Evolutionary conservation across 352 stramenopile species (phyloP).

Genomic region (Phytophthora vignae): DNA sequence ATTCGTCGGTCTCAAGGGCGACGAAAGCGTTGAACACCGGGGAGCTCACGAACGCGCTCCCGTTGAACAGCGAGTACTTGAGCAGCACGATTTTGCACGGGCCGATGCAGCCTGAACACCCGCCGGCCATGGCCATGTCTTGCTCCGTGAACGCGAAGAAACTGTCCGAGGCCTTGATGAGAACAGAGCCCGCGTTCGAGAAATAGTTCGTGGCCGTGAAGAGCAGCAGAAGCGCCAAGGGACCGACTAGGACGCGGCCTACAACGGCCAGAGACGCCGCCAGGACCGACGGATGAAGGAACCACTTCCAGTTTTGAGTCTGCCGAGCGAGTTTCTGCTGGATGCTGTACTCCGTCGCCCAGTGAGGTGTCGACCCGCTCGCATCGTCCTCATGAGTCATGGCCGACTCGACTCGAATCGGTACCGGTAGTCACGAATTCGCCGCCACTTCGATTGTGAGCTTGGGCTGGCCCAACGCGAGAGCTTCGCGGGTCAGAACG

Average conservation of each 20-base stretch:
- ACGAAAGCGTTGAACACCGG: slow-evolving; percentile 25
- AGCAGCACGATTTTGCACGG: slow-evolving; percentile 27
- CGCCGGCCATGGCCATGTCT: slow-evolving; percentile 17
- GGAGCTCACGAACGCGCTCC: slow-evolving; percentile 14
- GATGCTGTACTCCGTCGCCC: not conserved
- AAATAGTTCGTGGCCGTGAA: not conserved
- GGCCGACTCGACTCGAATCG: not conserved
- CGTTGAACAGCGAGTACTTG: slow-evolving; percentile 29
- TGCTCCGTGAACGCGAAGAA: slow-evolving; percentile 25
- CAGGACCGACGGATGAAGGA: not conserved
- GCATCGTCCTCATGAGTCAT: not conserved
- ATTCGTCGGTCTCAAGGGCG: not conserved
- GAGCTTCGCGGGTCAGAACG: too few relatives aligned
- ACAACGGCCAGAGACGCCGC: not conserved
- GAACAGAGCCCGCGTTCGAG: not conserved
- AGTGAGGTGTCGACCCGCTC: not conserved
- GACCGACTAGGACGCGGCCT: not conserved
- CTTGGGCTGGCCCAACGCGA: too few relatives aligned
- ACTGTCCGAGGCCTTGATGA: not conserved
- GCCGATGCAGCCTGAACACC: slow-evolving; percentile 17
- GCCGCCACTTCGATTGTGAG: not conserved
- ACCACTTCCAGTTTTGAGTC: not conserved
- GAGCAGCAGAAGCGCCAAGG: not conserved
- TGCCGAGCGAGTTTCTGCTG: not conserved
- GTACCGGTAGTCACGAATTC: not conserved